Conservation (phyloP, 345 rosid species). For the Eutrema heterophyllum region DNA sequence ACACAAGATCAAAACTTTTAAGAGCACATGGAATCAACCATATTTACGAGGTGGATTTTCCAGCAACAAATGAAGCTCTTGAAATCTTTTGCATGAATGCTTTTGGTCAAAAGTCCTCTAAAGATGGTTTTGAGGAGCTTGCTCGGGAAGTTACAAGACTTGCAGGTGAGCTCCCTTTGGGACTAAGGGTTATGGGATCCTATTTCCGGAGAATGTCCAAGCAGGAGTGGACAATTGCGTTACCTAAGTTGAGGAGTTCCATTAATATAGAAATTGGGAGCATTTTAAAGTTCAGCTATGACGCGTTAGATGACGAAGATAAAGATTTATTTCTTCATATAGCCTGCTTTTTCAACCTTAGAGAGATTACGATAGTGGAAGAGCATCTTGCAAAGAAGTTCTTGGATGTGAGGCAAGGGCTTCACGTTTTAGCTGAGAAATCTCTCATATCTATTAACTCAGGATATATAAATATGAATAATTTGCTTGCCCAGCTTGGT, state of each 20-base stretch:
- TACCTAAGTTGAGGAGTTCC: neutral
- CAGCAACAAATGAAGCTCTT: neutral
- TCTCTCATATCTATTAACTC: neutral
- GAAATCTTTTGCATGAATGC: neutral
- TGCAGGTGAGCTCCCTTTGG: neutral
- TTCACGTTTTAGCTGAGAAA: neutral
- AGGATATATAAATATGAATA: neutral
- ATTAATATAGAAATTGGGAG: neutral
- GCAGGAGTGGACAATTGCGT: neutral
- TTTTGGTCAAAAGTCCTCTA: neutral
- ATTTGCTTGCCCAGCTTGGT: neutral
- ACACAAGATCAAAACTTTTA: neutral
- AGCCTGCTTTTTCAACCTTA: neutral
- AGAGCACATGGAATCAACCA: neutral
- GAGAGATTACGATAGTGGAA: neutral
- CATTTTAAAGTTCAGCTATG: neutral
- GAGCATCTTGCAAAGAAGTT: neutral
- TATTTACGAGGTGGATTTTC: neutral
- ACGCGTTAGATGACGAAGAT: neutral
- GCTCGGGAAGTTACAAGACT: neutral
- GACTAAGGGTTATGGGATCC: neutral
- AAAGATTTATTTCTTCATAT: neutral
- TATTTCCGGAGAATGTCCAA: neutral
- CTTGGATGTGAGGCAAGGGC: neutral
- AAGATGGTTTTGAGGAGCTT: neutral